These are phyloP conservation scores for Tulasnella sp. DNA, from an alignment of 768 basidiomycete species.

Conservation along the genomic window DNA sequence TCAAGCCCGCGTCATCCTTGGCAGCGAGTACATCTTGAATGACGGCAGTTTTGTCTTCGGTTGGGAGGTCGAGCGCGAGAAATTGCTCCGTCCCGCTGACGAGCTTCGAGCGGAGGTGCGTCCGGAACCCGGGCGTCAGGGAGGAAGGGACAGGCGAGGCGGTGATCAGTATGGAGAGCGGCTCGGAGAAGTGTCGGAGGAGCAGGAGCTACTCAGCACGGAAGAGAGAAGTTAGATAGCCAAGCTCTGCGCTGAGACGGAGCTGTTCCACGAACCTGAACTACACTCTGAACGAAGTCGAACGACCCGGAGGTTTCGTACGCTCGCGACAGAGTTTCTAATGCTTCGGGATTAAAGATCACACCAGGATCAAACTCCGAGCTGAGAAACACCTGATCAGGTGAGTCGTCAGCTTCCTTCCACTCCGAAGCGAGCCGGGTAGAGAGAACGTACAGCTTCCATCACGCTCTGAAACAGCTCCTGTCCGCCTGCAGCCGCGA, in stretches of 20 bases:
- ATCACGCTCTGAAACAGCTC: neutral
- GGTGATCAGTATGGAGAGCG: neutral
- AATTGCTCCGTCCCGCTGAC: neutral
- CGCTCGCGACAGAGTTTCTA: neutral
- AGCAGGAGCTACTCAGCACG: neutral
- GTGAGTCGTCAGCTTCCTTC: neutral
- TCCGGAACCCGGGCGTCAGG: neutral
- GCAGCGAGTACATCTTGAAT: neutral
- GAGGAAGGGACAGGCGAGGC: neutral
- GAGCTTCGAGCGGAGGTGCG: neutral
- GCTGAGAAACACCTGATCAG: neutral
- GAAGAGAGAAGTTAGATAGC: neutral
- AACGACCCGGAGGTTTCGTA: neutral
- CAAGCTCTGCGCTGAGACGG: neutral
- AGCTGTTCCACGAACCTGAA: neutral
- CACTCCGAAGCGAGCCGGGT: neutral
- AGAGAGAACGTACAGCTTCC: neutral
- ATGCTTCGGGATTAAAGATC: neutral
- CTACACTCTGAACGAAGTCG: neutral
- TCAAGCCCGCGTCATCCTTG: neutral
- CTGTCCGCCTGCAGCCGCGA: neutral
- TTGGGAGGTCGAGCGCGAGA: neutral
- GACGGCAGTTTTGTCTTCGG: neutral
- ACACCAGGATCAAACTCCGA: neutral
- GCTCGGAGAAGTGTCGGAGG: neutral